Percentiles rank a stretch among this genome's conserved stretches.
These are phyloP conservation scores for Eleusine indica DNA, from an alignment of 176 grass and related monocot genomes.

Conservation along the genomic window DNA sequence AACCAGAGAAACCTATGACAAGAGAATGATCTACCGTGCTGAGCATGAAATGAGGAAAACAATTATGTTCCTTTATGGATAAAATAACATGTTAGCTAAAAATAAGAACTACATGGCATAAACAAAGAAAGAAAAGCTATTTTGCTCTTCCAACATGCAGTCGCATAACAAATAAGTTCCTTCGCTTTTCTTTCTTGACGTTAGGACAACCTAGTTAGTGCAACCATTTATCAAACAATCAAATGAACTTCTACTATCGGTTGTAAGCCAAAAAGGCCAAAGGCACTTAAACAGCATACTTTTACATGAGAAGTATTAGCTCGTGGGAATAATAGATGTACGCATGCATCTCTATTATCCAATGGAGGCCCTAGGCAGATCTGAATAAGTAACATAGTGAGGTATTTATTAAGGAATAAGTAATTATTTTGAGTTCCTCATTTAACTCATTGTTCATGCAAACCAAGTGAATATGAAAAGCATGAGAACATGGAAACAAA, in stretches of 20 bases:
- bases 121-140: neutral
- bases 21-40: neutral
- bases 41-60: neutral
- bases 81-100: neutral
- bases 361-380: neutral
- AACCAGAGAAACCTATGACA: slow-evolving; percentile 1
- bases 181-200: neutral
- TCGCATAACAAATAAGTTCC: neutral
- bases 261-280: neutral
- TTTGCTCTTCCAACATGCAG: neutral
- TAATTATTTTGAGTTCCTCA: neutral
- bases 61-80: neutral
- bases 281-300: neutral
- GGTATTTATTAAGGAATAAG: neutral
- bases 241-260: neutral
- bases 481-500: neutral
- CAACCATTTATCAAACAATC: neutral
- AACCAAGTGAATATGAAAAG: neutral
- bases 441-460: slow-evolving; percentile 8
- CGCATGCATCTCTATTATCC: neutral
- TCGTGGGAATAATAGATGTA: neutral
- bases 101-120: neutral
- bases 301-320: slow-evolving; percentile 24
- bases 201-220: slow-evolving; percentile 5
- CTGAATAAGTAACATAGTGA: slow-evolving; percentile 5